phyloP scores from a whole-genome alignment of 768 basidiomycete genomes.

The Imleria badia region DNA sequence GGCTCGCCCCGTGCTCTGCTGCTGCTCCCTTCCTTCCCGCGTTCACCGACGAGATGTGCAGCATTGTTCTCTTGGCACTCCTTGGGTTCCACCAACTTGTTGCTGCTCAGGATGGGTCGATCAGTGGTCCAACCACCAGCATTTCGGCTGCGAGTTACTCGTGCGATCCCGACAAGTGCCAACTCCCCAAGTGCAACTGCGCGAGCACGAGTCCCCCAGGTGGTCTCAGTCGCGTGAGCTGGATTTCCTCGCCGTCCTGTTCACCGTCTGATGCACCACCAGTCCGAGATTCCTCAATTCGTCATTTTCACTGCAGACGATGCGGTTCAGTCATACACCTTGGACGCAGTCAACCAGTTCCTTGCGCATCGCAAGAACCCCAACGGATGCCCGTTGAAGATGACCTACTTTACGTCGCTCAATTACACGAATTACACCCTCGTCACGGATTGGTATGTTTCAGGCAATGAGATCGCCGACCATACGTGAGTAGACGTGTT shows the following conservation, averaged over 20 bases:
- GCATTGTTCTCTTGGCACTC: neutral
- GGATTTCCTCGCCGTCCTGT: neutral
- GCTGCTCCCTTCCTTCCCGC: too few species aligned
- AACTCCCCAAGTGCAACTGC: constrained; percentile 3
- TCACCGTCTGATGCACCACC: neutral
- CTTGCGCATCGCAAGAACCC: neutral
- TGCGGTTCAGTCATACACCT: neutral
- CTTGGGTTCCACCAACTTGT: neutral
- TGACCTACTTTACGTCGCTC: constrained; percentile 5
- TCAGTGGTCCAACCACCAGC: neutral
- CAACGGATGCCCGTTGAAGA: neutral
- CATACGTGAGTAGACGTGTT: neutral
- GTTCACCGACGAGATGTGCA: neutral
- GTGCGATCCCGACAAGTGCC: neutral
- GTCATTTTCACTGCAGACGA: constrained; percentile 1
- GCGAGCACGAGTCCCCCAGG: neutral
- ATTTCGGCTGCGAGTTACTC: neutral
- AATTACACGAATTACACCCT: constrained; percentile 5
- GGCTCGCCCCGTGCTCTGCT: neutral
- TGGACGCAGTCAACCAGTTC: constrained; percentile 3
- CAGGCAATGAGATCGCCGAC: constrained; percentile 7
- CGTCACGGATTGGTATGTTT: constrained; percentile 6
- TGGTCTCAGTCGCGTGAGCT: constrained; percentile 1
- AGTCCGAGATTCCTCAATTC: neutral
- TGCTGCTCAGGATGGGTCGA: neutral